Evolutionary conservation across 129 eudicot genomes (phyloP).

Genomic region (Deinandra increscens): DNA sequence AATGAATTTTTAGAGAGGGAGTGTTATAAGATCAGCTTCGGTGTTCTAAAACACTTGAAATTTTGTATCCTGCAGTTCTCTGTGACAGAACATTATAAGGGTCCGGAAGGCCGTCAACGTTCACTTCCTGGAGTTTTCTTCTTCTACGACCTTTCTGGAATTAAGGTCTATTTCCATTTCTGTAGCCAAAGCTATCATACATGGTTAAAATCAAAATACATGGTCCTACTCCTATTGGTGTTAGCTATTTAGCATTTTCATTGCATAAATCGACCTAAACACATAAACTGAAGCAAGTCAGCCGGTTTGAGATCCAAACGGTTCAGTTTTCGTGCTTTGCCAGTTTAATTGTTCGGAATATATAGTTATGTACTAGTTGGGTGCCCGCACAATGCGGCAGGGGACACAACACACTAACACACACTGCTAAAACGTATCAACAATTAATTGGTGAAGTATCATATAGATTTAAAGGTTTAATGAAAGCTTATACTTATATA

Average conservation of each 20-base stretch:
- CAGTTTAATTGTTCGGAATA: no score
- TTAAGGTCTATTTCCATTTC: constrained; percentile 55
- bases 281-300: no score
- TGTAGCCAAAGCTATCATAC: constrained; percentile 6
- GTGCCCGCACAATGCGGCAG: no score
- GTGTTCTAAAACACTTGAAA: not conserved
- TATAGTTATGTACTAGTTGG: no score
- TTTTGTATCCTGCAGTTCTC: constrained; percentile 59
- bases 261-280: no score
- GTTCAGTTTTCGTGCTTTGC: no score
- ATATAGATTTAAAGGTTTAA: no score
- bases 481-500: no score
- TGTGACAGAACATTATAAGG: constrained; percentile 81
- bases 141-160: constrained; percentile 87
- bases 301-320: no score
- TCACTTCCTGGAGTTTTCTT: constrained; percentile 84
- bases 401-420: no score
- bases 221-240: not conserved
- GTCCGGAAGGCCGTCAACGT: constrained; percentile 53
- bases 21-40: not conserved
- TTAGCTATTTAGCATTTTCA: not conserved
- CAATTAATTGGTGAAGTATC: no score
- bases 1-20: not conserved
- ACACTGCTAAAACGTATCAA: no score
- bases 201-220: not conserved